Conservation (phyloP, 2,329 filamentous ascomycete species). For the Verticillium nonalfalfae region DNA sequence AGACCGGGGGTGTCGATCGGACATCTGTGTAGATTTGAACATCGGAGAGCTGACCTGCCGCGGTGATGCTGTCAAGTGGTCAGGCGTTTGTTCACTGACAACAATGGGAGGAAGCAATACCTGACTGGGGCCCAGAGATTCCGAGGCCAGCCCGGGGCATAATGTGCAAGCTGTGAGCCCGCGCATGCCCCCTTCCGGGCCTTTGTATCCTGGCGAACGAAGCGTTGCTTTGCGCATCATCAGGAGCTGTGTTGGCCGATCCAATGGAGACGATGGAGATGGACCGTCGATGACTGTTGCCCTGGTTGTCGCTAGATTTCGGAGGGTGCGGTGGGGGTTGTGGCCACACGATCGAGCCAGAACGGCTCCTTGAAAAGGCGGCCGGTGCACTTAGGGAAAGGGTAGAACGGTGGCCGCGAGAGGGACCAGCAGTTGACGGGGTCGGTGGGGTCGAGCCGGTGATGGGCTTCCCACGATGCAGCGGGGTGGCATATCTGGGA, state of each 20-base stretch:
- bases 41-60: constrained; percentile 43
- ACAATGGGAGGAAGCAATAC: constrained; percentile 21
- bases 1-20: constrained; percentile 36
- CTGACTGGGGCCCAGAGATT: constrained; percentile 24
- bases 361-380: constrained; percentile 34
- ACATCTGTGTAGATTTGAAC: constrained; percentile 49
- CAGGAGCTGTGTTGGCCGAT: constrained; percentile 40
- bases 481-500: constrained; percentile 29
- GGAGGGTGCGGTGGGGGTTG: constrained; percentile 19
- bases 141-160: constrained; percentile 34
- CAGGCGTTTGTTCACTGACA: neutral
- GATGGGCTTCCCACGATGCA: constrained; percentile 35
- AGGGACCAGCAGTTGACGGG: constrained; percentile 20
- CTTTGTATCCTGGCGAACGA: constrained; percentile 36
- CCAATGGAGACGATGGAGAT: constrained; percentile 79
- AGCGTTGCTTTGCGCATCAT: constrained; percentile 36
- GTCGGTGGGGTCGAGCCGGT: constrained; percentile 39
- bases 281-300: constrained; percentile 66
- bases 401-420: constrained; percentile 58
- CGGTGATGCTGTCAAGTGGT: constrained; percentile 19
- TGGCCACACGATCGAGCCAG: constrained; percentile 43
- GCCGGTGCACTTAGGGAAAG: constrained; percentile 56
- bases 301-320: constrained; percentile 21
- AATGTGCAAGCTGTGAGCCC: constrained; percentile 79
- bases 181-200: constrained; percentile 59